These are phyloP conservation scores for Aspergillus avenaceus DNA, from an alignment of 495 filamentous ascomycete genomes.

Conservation along the genomic window DNA sequence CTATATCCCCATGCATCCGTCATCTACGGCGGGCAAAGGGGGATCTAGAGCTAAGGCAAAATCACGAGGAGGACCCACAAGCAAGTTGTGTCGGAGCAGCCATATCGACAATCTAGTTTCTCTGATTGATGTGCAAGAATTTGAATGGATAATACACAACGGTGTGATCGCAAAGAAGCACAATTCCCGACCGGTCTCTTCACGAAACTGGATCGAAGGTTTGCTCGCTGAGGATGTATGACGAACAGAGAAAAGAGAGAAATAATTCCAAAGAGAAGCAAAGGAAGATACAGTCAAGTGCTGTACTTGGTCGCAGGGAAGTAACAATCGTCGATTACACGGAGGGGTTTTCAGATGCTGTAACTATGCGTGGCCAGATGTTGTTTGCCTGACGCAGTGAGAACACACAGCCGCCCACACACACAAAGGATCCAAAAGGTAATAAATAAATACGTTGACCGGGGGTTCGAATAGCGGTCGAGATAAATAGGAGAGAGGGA, in stretches of 20 bases:
- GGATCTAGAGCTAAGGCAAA: background rate
- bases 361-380: conserved; percentile 15
- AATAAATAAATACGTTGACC: conserved; percentile 1
- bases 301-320: background rate
- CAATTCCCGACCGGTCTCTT: conserved; percentile 4
- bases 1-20: background rate
- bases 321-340: background rate
- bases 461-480: conserved; percentile 12
- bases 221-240: background rate
- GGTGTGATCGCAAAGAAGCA: conserved; percentile 5
- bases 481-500: too few species aligned
- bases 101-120: conserved; percentile 49
- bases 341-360: conserved; percentile 9
- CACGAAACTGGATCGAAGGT: conserved; percentile 5
- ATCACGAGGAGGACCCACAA: conserved; percentile 54
- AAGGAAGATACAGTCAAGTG: background rate
- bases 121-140: conserved; percentile 5
- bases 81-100: conserved; percentile 85
- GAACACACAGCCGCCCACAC: conserved; percentile 10
- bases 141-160: conserved; percentile 4
- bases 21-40: background rate
- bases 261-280: background rate
- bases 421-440: conserved; percentile 19
- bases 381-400: conserved; percentile 16
- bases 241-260: background rate